Percentiles rank a stretch among this genome's conserved stretches.
phyloP scores from a whole-genome alignment of 1,139 yeast genomes.

The Magnusiomyces sp. region DNA sequence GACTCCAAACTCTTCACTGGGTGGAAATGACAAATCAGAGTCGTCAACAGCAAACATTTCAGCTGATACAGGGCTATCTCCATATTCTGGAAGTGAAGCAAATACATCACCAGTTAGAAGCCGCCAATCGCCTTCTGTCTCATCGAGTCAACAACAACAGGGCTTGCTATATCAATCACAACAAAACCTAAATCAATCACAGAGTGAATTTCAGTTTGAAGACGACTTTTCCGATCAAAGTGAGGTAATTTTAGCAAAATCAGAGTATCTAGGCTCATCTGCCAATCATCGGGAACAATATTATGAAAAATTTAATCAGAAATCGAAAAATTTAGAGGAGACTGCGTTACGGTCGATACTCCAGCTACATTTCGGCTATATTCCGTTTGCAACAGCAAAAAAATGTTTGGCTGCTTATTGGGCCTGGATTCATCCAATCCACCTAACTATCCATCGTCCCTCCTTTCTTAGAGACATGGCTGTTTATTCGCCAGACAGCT shows the following conservation, averaged over 20 bases:
- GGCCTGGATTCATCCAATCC: slow-evolving; percentile 14
- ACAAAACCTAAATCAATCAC: neutral
- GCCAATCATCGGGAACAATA: neutral
- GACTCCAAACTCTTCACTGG: neutral
- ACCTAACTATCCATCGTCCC: slow-evolving; percentile 12
- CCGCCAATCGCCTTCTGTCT: neutral
- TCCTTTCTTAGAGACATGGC: slow-evolving; percentile 14
- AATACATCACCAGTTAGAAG: neutral
- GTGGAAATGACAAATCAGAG: neutral
- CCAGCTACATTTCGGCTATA: slow-evolving; percentile 10
- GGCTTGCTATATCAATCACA: neutral
- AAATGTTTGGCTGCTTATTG: slow-evolving; percentile 12
- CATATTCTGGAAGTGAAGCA: neutral
- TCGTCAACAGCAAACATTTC: neutral
- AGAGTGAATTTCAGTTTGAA: slow-evolving; percentile 1
- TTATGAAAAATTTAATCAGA: neutral
- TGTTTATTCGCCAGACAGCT: slow-evolving; percentile 3
- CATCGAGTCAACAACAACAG: neutral
- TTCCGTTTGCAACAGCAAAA: slow-evolving; percentile 9
- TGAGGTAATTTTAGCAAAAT: neutral
- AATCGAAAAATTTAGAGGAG: slow-evolving; percentile 2
- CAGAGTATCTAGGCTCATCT: neutral
- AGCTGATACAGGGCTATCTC: neutral
- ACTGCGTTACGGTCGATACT: slow-evolving; percentile 7
- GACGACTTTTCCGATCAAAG: neutral